Base-by-base conservation (phyloP, 1,284 basidiomycete genomes). In the Amylostereum chailletii region DNA sequence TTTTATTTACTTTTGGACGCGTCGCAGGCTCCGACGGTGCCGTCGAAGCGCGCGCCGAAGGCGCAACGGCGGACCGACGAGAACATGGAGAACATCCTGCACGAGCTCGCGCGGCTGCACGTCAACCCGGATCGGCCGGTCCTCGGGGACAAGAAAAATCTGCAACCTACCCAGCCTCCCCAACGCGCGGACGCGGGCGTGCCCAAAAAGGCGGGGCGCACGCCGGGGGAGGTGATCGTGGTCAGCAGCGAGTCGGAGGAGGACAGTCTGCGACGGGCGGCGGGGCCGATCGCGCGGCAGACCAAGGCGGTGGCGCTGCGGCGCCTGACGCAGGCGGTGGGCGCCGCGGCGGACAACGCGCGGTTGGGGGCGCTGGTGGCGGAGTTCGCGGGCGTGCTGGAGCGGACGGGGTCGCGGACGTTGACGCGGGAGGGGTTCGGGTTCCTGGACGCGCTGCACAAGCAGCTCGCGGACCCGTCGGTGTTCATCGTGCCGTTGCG, bases 341-440 rank as follows among this genome's bases (percentile, higher is more conserved):
- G 65, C 3, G 62, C 65, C n/a, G 75, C 80, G 5, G 69, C 67
- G 5, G 75, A 83, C 58, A 86, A 85, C 54, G 53, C 51, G 4
- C 63, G 66, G 30, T 68, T 88, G 36, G 71, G 80, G 8, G 61
- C 64, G 42, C 62, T 77, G 29, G 76, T 86, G 33, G 58, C 60
- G 38, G 77, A 83, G 46, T 88, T 87, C 57, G 65, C 74, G 7
- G 68, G 68, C 32, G 71, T 79, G 33, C 67, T 88, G 60, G 73
- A 77, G 58, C 74, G 73, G 55, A 83, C 78, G 57, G 78, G 74
- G 47, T 84, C 81, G 43, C 74, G 74, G 53, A 77, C 76, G 41
- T 60, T 88, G 48, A 88, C 84, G 32, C 80, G 78, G 61, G 85
- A 87, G 55, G 86, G 77, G 6, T 84, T 81, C 58, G 64, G 68